phyloP scores from a whole-genome alignment of 169 alveolate genomes.

The Toxoplasma gondii region DNA sequence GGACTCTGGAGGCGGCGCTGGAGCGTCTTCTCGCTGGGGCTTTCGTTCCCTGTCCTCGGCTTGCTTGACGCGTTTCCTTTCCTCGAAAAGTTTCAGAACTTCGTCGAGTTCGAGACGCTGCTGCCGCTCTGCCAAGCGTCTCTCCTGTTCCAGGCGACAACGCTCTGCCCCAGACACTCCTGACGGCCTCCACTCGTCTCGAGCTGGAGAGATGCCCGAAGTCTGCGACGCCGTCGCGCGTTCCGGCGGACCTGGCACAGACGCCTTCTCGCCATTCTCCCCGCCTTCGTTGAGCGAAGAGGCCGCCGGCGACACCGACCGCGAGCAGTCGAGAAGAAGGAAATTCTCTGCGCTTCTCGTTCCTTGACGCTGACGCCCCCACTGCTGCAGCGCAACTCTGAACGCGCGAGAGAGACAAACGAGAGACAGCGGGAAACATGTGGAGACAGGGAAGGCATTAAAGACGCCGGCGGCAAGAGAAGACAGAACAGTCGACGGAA shows the following conservation, averaged over 20 bases:
- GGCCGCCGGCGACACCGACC: not conserved
- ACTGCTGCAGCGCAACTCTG: not conserved
- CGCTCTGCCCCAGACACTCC: slow-evolving; percentile 9
- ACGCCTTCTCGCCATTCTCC: not conserved
- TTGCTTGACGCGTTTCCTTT: not conserved
- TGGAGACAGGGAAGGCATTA: not conserved
- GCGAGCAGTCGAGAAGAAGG: not conserved
- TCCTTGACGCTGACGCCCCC: not conserved
- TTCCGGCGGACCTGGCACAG: not conserved
- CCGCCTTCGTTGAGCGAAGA: not conserved
- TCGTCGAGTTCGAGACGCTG: not conserved
- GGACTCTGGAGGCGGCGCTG: not conserved
- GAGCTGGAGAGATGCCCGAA: not conserved
- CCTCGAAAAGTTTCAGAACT: not conserved
- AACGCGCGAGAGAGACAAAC: not conserved
- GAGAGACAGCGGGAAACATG: not conserved
- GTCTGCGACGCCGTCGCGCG: not conserved
- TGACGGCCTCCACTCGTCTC: not conserved
- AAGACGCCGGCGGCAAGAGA: not conserved
- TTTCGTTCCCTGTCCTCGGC: not conserved
- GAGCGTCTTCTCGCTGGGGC: not conserved
- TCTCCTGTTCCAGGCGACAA: not conserved
- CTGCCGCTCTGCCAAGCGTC: not conserved
- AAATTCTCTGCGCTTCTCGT: not conserved
- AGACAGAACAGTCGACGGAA: not conserved